Conservation (phyloP, 306 rosid species). For the Quercus agrifolia region DNA sequence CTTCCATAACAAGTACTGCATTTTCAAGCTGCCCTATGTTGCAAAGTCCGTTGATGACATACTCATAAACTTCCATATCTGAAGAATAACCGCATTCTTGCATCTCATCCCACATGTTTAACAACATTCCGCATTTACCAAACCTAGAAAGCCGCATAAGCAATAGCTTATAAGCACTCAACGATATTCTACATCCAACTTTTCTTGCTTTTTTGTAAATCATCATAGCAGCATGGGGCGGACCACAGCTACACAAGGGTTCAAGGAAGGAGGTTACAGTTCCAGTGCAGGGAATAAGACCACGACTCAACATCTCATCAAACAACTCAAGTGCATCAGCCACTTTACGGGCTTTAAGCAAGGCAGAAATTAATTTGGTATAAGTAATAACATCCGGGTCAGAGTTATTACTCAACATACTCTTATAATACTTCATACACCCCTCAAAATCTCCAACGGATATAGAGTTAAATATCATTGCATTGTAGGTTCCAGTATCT, state of each 20-base stretch:
- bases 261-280: slow-evolving; percentile 57
- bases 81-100: slow-evolving; percentile 70
- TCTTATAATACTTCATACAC: slow-evolving; percentile 53
- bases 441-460: slow-evolving; percentile 47
- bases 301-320: slow-evolving; percentile 70
- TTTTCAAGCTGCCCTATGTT: slow-evolving; percentile 78
- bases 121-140: slow-evolving; percentile 81
- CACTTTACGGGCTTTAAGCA: slow-evolving; percentile 61
- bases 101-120: slow-evolving; percentile 80
- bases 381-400: slow-evolving; percentile 59
- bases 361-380: slow-evolving; percentile 49
- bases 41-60: slow-evolving; percentile 68
- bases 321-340: slow-evolving; percentile 79
- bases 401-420: slow-evolving; percentile 50
- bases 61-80: slow-evolving; percentile 75
- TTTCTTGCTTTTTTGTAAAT: slow-evolving; percentile 69
- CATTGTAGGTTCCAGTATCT: slow-evolving; percentile 48
- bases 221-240: slow-evolving; percentile 82
- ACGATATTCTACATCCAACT: slow-evolving; percentile 55
- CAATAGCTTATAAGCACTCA: slow-evolving; percentile 68
- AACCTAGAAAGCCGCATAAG: slow-evolving; percentile 77
- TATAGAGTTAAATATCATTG: slow-evolving; percentile 65
- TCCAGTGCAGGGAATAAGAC: slow-evolving; percentile 61
- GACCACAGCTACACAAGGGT: slow-evolving; percentile 79
- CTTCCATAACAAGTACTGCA: slow-evolving; percentile 92